These are phyloP conservation scores for Grosmannia huntii DNA, from an alignment of 2,329 filamentous ascomycete species.

Conservation along the genomic window DNA sequence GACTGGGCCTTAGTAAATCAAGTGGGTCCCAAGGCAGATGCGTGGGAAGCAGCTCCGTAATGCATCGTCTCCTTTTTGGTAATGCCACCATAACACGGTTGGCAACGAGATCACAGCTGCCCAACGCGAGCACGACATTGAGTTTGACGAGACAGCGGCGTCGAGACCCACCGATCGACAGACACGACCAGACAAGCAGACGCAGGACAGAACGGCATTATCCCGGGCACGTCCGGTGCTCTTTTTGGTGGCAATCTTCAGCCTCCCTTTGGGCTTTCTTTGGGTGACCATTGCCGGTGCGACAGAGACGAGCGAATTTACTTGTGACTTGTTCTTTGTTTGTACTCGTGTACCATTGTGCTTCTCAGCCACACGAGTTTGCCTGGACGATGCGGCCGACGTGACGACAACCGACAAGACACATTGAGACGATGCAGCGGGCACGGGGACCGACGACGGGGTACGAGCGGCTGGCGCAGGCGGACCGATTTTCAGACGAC, in stretches of 20 bases:
- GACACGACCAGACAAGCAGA: background rate
- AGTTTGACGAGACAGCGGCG: background rate
- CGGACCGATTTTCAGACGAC: constrained; percentile 58
- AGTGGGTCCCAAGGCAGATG: background rate
- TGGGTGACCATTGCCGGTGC: no score
- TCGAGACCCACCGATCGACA: background rate
- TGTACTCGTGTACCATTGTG: no score
- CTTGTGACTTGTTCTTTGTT: no score
- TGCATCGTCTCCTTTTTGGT: background rate
- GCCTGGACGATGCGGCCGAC: background rate
- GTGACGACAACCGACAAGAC: background rate
- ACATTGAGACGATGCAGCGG: constrained; percentile 45
- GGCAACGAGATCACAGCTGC: background rate
- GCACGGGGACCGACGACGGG: constrained; percentile 62
- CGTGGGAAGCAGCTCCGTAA: background rate
- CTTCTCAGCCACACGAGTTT: no score
- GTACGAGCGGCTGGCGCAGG: constrained; percentile 75
- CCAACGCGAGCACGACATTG: background rate
- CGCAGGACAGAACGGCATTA: no score
- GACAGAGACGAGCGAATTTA: no score
- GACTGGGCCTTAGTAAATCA: background rate
- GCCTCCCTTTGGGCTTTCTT: no score
- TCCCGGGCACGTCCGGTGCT: no score
- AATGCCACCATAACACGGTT: background rate
- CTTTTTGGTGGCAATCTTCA: no score